Evolutionary conservation across 305 asterid genomes (phyloP).

Genomic region (Caryopteris hybrid): DNA sequence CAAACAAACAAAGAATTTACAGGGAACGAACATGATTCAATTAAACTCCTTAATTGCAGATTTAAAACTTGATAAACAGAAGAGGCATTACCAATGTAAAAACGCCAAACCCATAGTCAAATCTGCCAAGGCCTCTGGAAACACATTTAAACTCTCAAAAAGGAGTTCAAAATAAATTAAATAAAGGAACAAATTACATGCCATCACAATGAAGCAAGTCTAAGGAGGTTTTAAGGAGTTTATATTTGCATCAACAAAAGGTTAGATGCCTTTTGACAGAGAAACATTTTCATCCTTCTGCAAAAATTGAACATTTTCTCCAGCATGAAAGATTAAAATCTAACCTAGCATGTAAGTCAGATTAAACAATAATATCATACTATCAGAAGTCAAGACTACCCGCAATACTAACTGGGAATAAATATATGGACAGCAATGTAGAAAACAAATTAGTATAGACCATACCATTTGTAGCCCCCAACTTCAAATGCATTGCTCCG

Average conservation of each 20-base stretch:
- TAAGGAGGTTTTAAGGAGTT: background rate
- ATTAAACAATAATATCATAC: background rate
- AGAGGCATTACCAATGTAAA: constrained; percentile 17
- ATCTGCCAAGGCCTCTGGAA: constrained; percentile 27
- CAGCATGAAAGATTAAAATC: background rate
- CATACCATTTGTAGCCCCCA: constrained; percentile 89
- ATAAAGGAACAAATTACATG: background rate
- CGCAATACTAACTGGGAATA: constrained; percentile 1
- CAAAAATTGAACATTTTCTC: background rate
- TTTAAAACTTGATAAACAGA: constrained; percentile 16
- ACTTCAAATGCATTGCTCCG: constrained; percentile 87
- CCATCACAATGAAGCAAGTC: constrained; percentile 5
- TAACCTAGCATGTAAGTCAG: constrained; percentile 1
- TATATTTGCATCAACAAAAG: constrained; percentile 4
- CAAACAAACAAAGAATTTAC: background rate
- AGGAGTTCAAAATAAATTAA: constrained; percentile 10
- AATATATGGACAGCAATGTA: background rate
- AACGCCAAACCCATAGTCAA: constrained; percentile 19
- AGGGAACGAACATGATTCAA: background rate
- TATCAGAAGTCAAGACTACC: constrained; percentile 7
- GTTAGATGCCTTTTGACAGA: background rate
- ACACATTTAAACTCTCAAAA: constrained; percentile 22
- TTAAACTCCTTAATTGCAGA: background rate
- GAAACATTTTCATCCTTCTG: background rate
- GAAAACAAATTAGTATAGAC: background rate